These are phyloP conservation scores for Plasmodium vivax DNA, from an alignment of 169 alveolate species.

Conservation along the genomic window DNA sequence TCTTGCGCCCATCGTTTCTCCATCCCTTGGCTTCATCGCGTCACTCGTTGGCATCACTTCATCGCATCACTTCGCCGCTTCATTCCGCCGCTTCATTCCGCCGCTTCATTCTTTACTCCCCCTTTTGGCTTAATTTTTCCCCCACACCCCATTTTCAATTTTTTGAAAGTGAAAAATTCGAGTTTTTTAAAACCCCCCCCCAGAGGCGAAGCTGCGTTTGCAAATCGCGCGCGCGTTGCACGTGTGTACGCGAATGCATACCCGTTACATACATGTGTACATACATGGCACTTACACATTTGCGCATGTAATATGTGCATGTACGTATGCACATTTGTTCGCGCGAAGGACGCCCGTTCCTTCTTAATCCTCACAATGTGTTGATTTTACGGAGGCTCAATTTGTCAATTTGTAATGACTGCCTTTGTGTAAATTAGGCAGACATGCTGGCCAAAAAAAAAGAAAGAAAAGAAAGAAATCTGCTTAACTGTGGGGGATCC, in stretches of 20 bases:
- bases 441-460: background rate
- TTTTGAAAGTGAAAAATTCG: background rate
- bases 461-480: background rate
- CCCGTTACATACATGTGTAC: background rate
- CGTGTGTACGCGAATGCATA: constrained; percentile 1
- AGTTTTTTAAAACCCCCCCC: background rate
- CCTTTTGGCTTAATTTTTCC: constrained; percentile 34
- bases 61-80: background rate
- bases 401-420: constrained; percentile 17
- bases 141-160: background rate
- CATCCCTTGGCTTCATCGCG: background rate
- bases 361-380: background rate
- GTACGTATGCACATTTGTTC: background rate
- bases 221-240: background rate
- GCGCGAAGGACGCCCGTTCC: background rate
- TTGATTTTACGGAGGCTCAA: constrained; percentile 4
- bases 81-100: background rate
- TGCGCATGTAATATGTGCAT: background rate
- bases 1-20: background rate
- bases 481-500: constrained; percentile 4
- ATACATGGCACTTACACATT: background rate
- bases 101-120: background rate
- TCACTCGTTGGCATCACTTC: background rate
- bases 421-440: constrained; percentile 16
- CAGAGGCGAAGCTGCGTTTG: background rate